These are phyloP conservation scores for Naganishia friedmannii DNA, from an alignment of 768 basidiomycete genomes.

Conservation along the genomic window DNA sequence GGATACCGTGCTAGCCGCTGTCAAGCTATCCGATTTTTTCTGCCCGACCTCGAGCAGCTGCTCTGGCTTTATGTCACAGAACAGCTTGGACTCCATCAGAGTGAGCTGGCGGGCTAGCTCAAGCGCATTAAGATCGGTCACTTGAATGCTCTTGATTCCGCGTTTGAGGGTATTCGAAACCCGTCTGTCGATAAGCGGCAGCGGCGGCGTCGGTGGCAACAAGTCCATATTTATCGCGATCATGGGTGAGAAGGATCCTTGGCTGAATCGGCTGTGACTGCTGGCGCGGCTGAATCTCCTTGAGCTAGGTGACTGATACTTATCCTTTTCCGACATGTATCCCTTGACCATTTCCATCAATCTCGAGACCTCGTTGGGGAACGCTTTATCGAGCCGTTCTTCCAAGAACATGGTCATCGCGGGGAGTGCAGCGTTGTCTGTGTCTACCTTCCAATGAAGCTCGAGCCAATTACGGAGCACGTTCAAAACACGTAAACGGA, in stretches of 20 bases:
- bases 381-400: slow-evolving; percentile 42
- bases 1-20: slow-evolving; percentile 79
- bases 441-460: slow-evolving; percentile 74
- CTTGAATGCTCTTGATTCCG: slow-evolving; percentile 56
- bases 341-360: slow-evolving; percentile 48
- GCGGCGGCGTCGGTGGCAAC: slow-evolving; percentile 67
- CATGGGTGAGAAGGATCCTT: slow-evolving; percentile 15
- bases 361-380: slow-evolving; percentile 50
- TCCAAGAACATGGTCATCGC: slow-evolving; percentile 47
- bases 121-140: slow-evolving; percentile 88
- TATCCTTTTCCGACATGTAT: slow-evolving; percentile 20
- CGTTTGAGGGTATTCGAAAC: slow-evolving; percentile 67
- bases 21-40: slow-evolving; percentile 65
- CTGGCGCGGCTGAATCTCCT: slow-evolving; percentile 19
- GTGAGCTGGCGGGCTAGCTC: slow-evolving; percentile 93
- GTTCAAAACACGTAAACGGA: slow-evolving; percentile 85
- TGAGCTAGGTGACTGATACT: slow-evolving; percentile 22
- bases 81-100: slow-evolving; percentile 84
- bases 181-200: slow-evolving; percentile 79
- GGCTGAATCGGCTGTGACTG: slow-evolving; percentile 24
- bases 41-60: slow-evolving; percentile 83
- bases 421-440: slow-evolving; percentile 64
- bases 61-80: slow-evolving; percentile 78
- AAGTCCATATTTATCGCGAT: slow-evolving; percentile 29
- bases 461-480: slow-evolving; percentile 94